Conservation (phyloP, 139 green algal species). For the Chlorella ohadii region DNA sequence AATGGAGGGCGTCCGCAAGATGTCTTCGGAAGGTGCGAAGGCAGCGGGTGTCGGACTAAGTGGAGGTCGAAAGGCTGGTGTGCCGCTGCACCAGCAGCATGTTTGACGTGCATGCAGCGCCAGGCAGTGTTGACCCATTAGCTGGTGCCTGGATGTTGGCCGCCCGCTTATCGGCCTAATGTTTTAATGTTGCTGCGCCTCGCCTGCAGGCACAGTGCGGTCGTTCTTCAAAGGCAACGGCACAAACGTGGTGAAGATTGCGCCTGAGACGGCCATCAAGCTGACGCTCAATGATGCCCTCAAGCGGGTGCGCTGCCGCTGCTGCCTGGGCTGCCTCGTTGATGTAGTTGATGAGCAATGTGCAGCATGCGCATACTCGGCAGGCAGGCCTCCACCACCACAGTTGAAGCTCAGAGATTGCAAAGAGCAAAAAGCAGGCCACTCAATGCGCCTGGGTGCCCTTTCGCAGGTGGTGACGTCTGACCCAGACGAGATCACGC, state of each 20-base stretch:
- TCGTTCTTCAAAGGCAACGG: conserved; percentile 92
- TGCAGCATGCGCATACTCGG: too few species aligned
- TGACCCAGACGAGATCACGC: conserved; percentile 72
- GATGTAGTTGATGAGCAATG: too few species aligned
- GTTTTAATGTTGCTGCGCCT: background rate
- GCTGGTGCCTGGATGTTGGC: too few species aligned
- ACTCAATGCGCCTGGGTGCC: too few species aligned
- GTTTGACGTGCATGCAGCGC: too few species aligned
- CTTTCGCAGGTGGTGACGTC: conserved; percentile 51
- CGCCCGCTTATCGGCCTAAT: too few species aligned
- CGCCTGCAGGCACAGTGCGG: conserved; percentile 63
- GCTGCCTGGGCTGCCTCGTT: background rate
- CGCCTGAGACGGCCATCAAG: conserved; percentile 89
- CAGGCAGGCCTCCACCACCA: too few species aligned
- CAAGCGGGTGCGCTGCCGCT: conserved; percentile 44
- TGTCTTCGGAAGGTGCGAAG: conserved; percentile 79
- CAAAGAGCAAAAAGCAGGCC: too few species aligned
- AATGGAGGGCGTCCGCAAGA: conserved; percentile 66
- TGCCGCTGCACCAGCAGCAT: too few species aligned
- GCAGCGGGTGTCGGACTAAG: too few species aligned
- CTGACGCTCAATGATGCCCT: conserved; percentile 85
- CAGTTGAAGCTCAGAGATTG: too few species aligned
- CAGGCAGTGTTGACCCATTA: too few species aligned
- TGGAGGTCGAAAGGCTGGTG: background rate
- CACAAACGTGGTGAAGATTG: conserved; percentile 94